Base-by-base conservation (phyloP, 345 rosid genomes). In the Dovyalis caffra region DNA sequence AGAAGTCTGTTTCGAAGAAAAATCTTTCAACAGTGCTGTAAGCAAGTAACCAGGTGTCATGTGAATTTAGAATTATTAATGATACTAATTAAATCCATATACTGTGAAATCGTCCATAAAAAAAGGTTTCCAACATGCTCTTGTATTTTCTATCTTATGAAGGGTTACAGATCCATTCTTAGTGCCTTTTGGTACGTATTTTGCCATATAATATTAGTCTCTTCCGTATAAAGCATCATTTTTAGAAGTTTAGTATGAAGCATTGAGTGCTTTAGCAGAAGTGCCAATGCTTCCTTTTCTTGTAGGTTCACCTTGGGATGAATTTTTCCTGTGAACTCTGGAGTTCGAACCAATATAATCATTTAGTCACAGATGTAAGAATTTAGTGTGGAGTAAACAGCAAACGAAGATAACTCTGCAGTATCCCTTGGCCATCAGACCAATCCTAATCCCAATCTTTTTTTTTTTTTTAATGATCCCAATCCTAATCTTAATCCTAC, bases 1-100 rank as follows among this genome's bases (percentile, higher is more conserved):
- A 74, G 45, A 75, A 51, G 29, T 71, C 68, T 73, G 60, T 51
- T 5, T 66, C 69, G 2, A 78, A 74, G 62, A 78, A 77, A n/a
- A 21, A 8, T 53, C 28, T n/a, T 20, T 4, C 12, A 21, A 8
- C 12, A 2, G 11, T 21, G 25, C 25, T 51, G 58, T 51, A 21
- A 21, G 25, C 25, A 51, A 51, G 11, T n/a, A 51, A 21, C 21
- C 10, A 29, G 14, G 23, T 49, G n/a, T 10, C 38, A 12, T 3
- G 31, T 29, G 51, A 68, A 28, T 45, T 49, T 1, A 29, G 58
- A 45, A 3, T 28, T 68, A 53, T 68, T 45, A 23, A 51, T 2
- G 25, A 51, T 9, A 7, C 26, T 51, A 51, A n/a, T n/a, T 6
- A 51, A 51, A 21, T 21, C 21, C 21, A 21, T 51, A 25, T 21